These are phyloP conservation scores for Hyphopichia buzzinii DNA, from an alignment of 1,139 yeast genomes.

Conservation along the genomic window DNA sequence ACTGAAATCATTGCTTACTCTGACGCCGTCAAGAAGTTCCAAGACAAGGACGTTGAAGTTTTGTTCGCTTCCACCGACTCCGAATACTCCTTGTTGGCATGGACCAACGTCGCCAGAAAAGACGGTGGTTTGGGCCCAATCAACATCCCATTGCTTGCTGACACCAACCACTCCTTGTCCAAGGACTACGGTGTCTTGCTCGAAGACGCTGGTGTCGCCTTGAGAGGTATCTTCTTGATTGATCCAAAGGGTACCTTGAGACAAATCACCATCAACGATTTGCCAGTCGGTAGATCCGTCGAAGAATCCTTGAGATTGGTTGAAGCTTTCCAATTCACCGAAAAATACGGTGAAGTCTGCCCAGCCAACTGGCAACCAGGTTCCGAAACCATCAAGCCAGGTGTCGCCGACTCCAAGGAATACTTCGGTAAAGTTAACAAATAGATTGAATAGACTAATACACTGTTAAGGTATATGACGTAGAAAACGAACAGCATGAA, in stretches of 20 bases:
- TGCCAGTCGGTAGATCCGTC: conserved; percentile 98
- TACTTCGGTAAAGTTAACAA: conserved; percentile 66
- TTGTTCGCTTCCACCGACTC: conserved; percentile 98
- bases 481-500: too few relatives aligned
- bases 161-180: conserved; percentile 92
- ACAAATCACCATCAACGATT: conserved; percentile 96
- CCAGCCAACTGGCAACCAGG: conserved; percentile 99
- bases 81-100: conserved; percentile 93
- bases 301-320: conserved; percentile 96
- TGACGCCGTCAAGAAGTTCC: conserved; percentile 86
- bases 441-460: conserved; percentile 3
- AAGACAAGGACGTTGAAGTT: conserved; percentile 83
- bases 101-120: conserved; percentile 96
- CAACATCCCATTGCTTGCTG: conserved; percentile 91
- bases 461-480: too few relatives aligned
- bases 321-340: conserved; percentile 99
- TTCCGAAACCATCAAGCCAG: conserved; percentile 90
- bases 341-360: conserved; percentile 96
- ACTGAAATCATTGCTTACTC: conserved; percentile 98
- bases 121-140: conserved; percentile 98
- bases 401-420: conserved; percentile 75
- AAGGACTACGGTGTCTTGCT: conserved; percentile 95
- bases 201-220: conserved; percentile 93
- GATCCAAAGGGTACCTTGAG: conserved; percentile 93
- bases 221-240: conserved; percentile 96